Evolutionary conservation across 345 rosid species (phyloP).

Genomic region (Eucalyptus guilfoylei): DNA sequence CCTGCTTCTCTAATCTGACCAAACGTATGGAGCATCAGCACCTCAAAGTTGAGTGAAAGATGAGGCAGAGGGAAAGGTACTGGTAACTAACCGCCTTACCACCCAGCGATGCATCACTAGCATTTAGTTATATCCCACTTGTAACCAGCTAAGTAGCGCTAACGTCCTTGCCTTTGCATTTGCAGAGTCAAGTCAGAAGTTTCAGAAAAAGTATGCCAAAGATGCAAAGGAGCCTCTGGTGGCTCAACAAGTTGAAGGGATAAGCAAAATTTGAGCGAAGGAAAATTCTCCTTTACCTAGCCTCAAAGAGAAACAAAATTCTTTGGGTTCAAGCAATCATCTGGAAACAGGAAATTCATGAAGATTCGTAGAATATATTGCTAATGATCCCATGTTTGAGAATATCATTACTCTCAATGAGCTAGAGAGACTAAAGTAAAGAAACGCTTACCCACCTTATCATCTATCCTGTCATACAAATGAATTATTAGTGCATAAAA

Average conservation of each 20-base stretch:
- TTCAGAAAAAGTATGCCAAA: not conserved
- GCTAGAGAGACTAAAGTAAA: not conserved
- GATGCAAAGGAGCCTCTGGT: not conserved
- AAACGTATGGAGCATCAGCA: not conserved
- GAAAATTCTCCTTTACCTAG: not conserved
- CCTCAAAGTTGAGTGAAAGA: not conserved
- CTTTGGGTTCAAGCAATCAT: not conserved
- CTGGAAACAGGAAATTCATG: not conserved
- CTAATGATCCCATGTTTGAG: not conserved
- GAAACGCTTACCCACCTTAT: not conserved
- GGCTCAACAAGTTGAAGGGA: not conserved
- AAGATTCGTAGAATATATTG: not conserved
- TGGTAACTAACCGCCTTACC: not conserved
- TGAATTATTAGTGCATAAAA: not conserved
- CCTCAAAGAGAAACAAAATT: not conserved
- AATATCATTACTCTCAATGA: not conserved
- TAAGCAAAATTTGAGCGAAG: not conserved
- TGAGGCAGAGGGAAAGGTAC: too few species aligned
- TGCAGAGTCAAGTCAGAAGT: not conserved
- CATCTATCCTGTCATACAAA: not conserved
- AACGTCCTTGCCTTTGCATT: not conserved
- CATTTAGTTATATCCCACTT: not conserved
- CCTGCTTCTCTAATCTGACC: not conserved
- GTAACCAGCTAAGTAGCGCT: not conserved
- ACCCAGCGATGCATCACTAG: not conserved